Conservation (phyloP, 176 grass and related monocot genomes). For the Zoysia pacifica region DNA sequence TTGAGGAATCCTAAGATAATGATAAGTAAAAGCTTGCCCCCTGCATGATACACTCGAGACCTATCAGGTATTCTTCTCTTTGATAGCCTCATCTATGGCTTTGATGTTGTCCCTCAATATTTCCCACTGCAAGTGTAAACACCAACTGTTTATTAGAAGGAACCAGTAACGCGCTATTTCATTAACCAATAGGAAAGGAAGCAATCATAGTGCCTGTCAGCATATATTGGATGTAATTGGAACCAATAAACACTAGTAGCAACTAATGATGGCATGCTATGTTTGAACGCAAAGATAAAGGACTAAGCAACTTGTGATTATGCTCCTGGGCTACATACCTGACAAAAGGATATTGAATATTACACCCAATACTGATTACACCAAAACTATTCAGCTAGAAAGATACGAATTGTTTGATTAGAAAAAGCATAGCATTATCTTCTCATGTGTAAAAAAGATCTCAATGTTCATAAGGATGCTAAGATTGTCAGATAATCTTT, state of each 20-base stretch:
- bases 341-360: not conserved
- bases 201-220: not conserved
- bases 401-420: not conserved
- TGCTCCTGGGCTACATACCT: not conserved
- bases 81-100: constrained; percentile 45
- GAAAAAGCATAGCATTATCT: constrained; percentile 8
- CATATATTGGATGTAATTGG: not conserved
- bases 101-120: constrained; percentile 51
- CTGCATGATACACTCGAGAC: not conserved
- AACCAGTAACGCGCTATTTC: not conserved
- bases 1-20: not conserved
- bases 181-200: not conserved
- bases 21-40: constrained; percentile 2
- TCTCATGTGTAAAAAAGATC: not conserved
- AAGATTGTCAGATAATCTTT: constrained; percentile 12
- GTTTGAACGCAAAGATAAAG: not conserved
- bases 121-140: constrained; percentile 46
- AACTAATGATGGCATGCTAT: not conserved
- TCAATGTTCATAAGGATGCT: not conserved
- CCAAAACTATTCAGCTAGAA: constrained; percentile 6
- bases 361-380: not conserved
- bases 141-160: not conserved
- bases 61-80: constrained; percentile 46
- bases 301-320: not conserved
- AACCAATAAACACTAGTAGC: not conserved